Evolutionary conservation across 2,329 filamentous ascomycete species (phyloP), one percentile per base, ranked within the genome.

Genomic region (Xylariales sp.): DNA sequence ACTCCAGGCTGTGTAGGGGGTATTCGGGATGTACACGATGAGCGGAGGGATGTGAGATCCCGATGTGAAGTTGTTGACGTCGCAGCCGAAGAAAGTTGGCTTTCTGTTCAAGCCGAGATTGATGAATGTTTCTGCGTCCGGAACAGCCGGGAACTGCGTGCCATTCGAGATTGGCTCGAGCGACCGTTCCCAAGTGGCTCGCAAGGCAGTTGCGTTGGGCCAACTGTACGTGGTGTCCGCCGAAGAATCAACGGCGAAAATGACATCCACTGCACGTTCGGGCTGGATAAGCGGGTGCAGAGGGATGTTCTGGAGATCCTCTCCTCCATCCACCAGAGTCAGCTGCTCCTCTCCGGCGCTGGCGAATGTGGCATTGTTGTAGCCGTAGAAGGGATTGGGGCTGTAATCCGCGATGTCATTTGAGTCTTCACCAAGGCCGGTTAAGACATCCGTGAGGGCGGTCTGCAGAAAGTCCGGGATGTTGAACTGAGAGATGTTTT

Each of bases 11-110:
- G 82, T 76, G 65, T 94, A 95, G 1, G 89, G 90, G 16, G 82
- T 74, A 58, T 93, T 94, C 44, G 93, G 88, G 33, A 97, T 62
- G 68, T 98, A 98, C 49, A 95, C 86, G 47, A 95, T 69, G 2
- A 95, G 64, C 0, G 89, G 88, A 0, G 58, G 58, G 37, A 57
- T 46, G 20, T 40, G 15, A 31, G 45, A 44, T 10, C 31, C 45
- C 5, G 76, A 65, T 1, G 58, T 48, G 36, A 78, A 71, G 62
- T 89, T 88, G 38, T 68, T 68, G 25, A 71, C 70, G 57, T 88
- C 67, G 63, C 87, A 93, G 32, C 87, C 87, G 57, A 93, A 93
- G 70, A 93, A 90, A 1, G 83, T 84, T 0, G 87, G 88, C 4
- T 73, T 74, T 45, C 70, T 76, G 70, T 89, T 91, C 5, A 91